Percentiles rank a stretch among this genome's conserved stretches.
Conservation (phyloP, 345 rosid genomes). For the Nephelium lappaceum region DNA sequence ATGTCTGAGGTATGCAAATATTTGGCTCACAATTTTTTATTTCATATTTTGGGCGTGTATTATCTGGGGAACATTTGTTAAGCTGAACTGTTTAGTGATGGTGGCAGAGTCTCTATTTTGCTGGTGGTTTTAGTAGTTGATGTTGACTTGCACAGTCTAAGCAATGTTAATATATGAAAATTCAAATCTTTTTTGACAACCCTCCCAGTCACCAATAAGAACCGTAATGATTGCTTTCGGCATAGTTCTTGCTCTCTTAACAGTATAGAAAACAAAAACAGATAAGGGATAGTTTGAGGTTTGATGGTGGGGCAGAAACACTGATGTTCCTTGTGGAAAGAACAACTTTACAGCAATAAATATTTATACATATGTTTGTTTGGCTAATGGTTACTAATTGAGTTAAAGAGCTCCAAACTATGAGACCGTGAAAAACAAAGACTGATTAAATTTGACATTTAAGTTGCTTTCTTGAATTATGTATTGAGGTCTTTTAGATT, state of each 20-base stretch:
- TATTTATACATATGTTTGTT: neutral
- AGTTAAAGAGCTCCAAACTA: neutral
- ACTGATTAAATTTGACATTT: neutral
- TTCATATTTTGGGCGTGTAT: neutral
- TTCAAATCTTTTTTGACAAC: neutral
- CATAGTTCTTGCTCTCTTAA: neutral
- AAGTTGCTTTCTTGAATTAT: neutral
- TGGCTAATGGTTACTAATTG: neutral
- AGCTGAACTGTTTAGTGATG: neutral
- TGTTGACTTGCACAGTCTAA: neutral
- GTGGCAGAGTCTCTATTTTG: neutral
- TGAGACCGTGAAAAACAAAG: neutral
- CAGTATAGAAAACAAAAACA: neutral
- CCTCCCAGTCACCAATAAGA: neutral
- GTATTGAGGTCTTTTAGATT: neutral
- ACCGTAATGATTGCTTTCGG: neutral
- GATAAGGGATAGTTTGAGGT: constrained; percentile 7
- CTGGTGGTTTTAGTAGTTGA: neutral
- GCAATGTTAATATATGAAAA: too few relatives aligned
- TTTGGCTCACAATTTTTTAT: neutral
- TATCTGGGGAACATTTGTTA: neutral
- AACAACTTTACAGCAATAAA: neutral
- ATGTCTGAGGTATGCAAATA: constrained; percentile 87
- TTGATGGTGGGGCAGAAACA: neutral
- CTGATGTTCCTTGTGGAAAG: neutral